Base-by-base conservation (phyloP, 1,284 basidiomycete species). In the Cutaneotrichosporon cutaneum region DNA sequence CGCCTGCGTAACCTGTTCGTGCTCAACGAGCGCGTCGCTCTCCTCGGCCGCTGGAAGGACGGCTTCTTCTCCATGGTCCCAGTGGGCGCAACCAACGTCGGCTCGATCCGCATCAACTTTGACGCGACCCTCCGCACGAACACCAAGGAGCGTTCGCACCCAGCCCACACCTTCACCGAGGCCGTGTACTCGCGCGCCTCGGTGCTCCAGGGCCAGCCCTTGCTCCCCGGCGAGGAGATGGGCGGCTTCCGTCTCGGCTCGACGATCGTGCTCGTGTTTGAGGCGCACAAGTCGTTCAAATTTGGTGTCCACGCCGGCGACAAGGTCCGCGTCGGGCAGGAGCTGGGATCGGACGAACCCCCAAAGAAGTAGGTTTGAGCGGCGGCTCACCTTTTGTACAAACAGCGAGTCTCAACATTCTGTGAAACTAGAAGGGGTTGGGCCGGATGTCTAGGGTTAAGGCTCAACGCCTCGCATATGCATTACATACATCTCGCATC, bases 21-120 rank as follows among this genome's bases (percentile, higher is more conserved):
- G 11, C 84, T 99, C 21, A 99, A 99, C 77, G 95, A 99, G 81
- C 88, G 95, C 21, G 95, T 99, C 10, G 93, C 95, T 0, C 68
- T 99, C n/a, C 87, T 99, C 33, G 96, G 95, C 7, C 83, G 92
- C 59, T 99, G 96, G 95, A 86, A 87, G 74, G 83, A 96, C 73
- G 95, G 95, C 6, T 98, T 98, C 83, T 99, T 97, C 78, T 84
- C 89, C 45, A 98, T 98, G 94, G 87, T 95, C 0, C 95, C 95
- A 13, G 94, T 99, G 30, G 96, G 95, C 14, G 95, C 96, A 2
- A 98, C 95, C 22, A 99, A 99, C 76, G 96, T 99, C 60, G 95
- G 95, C 10, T 92, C 90, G 67, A 99, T 99, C 81, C 88, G 88
- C 67, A 86, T 99, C 78, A 95, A 97, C 79, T 99, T 99, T 80